Evolutionary conservation across 768 basidiomycete genomes (phyloP), one percentile per base, ranked within the genome.

Genomic region (Auricularia auricula-judae): DNA sequence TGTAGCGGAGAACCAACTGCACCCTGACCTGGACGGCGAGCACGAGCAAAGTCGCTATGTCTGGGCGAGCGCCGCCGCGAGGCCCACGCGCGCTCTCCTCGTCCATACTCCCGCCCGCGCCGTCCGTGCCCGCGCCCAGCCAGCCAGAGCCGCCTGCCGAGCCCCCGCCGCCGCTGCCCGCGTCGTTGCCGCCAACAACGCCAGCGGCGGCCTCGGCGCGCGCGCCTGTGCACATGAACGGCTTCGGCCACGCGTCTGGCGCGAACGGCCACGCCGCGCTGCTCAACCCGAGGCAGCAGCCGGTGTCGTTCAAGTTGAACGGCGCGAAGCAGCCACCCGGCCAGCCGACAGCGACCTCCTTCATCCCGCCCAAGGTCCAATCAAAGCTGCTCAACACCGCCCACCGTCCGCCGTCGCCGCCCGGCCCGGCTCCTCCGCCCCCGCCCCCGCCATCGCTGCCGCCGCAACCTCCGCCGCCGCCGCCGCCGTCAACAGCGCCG

Each of bases 21-120:
- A 18, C 18, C 18, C 21, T 21, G 21, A 16, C 21, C 47, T 51
- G 47, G 18, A 51, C 47, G 47, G 47, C 47, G 47, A 51, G 18
- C 18, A 51, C 47, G 47, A 21, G 47, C 18, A 51, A 4, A 8
- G 47, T 51, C 47, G 14, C 47, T 1, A 60, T 63, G 61, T 88
- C 90, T 75, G 87, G 88, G 72, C 89, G 86, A 78, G 85, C 83
- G 62, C 88, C 88, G 69, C 88, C 88, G 68, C 82, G 79, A 68
- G 88, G 88, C 64, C 88, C 88, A 58, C 77, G 88, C 66, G 88
- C 88, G 56, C 78, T 91, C 66, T 70, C 84, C 66, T 82, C 82
- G 65, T 75, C 80, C 44, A 68, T 81, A n/a, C 69, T 77, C 11
- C 77, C 76, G 62, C 72, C 76, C 36, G 64, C 66, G 23, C 58